These are phyloP conservation scores for Aethionema arabicum DNA, from an alignment of 345 rosid genomes.

Conservation along the genomic window DNA sequence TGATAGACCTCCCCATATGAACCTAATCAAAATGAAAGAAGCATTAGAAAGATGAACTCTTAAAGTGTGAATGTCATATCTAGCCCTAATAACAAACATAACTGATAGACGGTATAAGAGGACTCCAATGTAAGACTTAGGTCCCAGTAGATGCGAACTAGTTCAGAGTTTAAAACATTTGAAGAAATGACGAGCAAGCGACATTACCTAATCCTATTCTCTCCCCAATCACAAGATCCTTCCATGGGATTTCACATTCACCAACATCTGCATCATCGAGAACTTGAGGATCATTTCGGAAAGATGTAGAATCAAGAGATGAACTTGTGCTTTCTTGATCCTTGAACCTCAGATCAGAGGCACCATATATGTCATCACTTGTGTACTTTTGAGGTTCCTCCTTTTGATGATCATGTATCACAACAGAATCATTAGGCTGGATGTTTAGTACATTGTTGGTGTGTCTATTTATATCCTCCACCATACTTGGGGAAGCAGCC, in stretches of 20 bases:
- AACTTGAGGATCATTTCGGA: constrained; percentile 58
- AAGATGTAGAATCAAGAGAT: constrained; percentile 50
- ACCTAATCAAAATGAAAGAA: constrained; percentile 47
- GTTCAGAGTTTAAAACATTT: constrained; percentile 2
- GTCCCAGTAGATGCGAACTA: constrained; percentile 3
- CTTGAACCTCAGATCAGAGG: constrained; percentile 49
- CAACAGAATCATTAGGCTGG: constrained; percentile 37
- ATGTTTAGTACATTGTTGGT: constrained; percentile 36
- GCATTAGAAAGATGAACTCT: constrained; percentile 25
- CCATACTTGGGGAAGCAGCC: constrained; percentile 37
- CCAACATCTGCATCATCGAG: constrained; percentile 92
- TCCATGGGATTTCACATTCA: constrained; percentile 98
- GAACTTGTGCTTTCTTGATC: constrained; percentile 70
- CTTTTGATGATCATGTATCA: constrained; percentile 38
- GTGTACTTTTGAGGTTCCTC: constrained; percentile 52
- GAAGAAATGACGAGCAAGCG: constrained; percentile 17
- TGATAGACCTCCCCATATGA: constrained; percentile 98
- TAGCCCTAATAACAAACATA: constrained; percentile 13
- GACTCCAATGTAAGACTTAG: background rate
- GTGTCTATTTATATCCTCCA: constrained; percentile 42
- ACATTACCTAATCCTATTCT: constrained; percentile 96
- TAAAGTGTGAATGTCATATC: constrained; percentile 9
- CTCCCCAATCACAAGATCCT: constrained; percentile 89
- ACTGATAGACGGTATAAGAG: background rate
- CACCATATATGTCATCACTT: constrained; percentile 54